Conservation (phyloP, 352 stramenopile genomes). For the Globisporangium mamillatum region DNA sequence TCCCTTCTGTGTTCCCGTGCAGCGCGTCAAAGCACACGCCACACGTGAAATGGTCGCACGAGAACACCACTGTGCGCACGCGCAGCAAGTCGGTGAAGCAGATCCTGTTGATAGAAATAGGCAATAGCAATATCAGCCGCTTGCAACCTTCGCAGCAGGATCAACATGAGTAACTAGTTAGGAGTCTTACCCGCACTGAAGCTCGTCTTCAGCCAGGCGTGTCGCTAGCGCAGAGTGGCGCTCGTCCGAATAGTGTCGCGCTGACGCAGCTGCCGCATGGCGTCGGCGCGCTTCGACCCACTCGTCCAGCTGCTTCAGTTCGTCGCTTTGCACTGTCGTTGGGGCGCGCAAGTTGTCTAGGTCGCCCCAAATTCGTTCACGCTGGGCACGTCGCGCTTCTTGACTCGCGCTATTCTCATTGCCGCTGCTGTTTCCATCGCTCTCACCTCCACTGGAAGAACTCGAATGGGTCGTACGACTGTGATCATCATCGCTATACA, state of each 20-base stretch:
- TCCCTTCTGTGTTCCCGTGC: constrained; percentile 37
- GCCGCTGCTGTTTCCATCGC: constrained; percentile 9
- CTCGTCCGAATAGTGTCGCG: constrained; percentile 44
- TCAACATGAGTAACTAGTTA: background rate
- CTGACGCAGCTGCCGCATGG: constrained; percentile 28
- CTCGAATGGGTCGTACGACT: background rate
- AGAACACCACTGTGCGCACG: constrained; percentile 51
- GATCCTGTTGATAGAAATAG: constrained; percentile 31
- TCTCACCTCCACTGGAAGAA: constrained; percentile 8
- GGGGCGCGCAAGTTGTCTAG: constrained; percentile 19
- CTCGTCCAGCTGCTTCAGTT: constrained; percentile 41
- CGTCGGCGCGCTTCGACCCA: constrained; percentile 44
- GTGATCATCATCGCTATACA: constrained; percentile 10
- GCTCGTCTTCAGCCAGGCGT: constrained; percentile 53
- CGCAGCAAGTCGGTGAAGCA: constrained; percentile 66
- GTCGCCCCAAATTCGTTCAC: constrained; percentile 42
- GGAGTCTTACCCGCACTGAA: constrained; percentile 49
- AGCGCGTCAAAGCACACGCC: constrained; percentile 54
- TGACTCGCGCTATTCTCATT: background rate
- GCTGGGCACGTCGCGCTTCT: constrained; percentile 19
- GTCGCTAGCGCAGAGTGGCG: constrained; percentile 49
- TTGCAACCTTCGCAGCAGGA: background rate
- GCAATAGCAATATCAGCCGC: background rate
- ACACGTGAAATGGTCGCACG: constrained; percentile 66
- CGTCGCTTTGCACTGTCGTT: constrained; percentile 26